A percentile compares a stretch with the other conserved stretches of the same genome.
Evolutionary conservation across 2,329 filamentous ascomycete genomes (phyloP).

Genomic region (Nemania diffusa): DNA sequence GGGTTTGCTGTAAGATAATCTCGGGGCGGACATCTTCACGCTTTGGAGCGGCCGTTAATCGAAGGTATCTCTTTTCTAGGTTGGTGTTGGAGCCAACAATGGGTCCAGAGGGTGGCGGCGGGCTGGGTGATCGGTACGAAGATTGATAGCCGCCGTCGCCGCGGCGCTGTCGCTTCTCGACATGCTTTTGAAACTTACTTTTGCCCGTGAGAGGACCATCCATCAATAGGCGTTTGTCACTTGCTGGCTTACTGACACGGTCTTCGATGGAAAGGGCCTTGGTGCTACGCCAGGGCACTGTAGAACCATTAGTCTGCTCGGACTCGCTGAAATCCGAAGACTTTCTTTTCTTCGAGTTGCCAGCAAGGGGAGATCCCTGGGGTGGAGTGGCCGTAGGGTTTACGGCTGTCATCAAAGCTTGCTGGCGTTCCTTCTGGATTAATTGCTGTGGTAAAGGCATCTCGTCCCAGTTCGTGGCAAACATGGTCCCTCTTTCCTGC

Average conservation of each 20-base stretch:
- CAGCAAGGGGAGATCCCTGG: slow-evolving; percentile 30
- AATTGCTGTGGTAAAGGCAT: slow-evolving; percentile 88
- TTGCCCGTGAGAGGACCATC: slow-evolving; percentile 58
- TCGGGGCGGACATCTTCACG: slow-evolving; percentile 89
- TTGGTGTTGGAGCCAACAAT: slow-evolving; percentile 85
- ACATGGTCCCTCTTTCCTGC: slow-evolving; percentile 77
- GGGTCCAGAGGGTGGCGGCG: slow-evolving; percentile 70
- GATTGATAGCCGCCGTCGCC: slow-evolving; percentile 77
- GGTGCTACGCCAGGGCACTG: slow-evolving; percentile 82
- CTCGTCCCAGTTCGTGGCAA: slow-evolving; percentile 81
- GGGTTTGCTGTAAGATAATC: slow-evolving; percentile 79
- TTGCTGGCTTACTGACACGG: slow-evolving; percentile 73
- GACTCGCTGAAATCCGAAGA: slow-evolving; percentile 71
- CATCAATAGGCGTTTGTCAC: slow-evolving; percentile 58
- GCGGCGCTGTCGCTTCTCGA: slow-evolving; percentile 89
- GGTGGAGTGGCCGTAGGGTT: slow-evolving; percentile 29
- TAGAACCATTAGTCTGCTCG: slow-evolving; percentile 61
- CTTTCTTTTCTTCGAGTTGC: slow-evolving; percentile 80
- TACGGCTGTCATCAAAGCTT: slow-evolving; percentile 54
- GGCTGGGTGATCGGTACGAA: slow-evolving; percentile 65
- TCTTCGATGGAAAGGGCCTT: slow-evolving; percentile 71
- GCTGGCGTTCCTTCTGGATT: slow-evolving; percentile 75
- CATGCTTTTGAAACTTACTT: slow-evolving; percentile 90
- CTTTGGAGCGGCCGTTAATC: slow-evolving; percentile 89
- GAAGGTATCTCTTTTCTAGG: slow-evolving; percentile 94